Conservation (phyloP, 768 basidiomycete genomes). For the Xanthoconium stramineum region DNA sequence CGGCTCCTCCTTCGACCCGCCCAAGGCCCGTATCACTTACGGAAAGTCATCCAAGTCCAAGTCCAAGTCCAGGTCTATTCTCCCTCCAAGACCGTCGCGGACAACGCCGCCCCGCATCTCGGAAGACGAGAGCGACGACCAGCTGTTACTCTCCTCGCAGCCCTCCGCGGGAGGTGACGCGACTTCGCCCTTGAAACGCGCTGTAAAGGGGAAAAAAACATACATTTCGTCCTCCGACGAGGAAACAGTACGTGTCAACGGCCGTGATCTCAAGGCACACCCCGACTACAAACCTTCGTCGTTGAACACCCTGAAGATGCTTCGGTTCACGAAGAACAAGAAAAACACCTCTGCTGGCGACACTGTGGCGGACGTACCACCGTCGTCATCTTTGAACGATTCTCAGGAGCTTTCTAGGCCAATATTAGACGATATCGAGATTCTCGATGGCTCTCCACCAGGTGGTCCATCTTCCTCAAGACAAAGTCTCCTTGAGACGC, state of each 20-base stretch:
- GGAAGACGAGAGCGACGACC: conserved; percentile 28
- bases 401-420: conserved; percentile 25
- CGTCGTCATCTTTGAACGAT: conserved; percentile 22
- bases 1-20: conserved; percentile 16
- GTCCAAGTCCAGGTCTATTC: conserved; percentile 9
- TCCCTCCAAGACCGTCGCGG: background rate
- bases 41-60: conserved; percentile 9
- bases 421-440: conserved; percentile 17
- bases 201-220: conserved; percentile 4
- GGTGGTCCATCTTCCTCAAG: background rate
- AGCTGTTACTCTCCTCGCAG: conserved; percentile 28
- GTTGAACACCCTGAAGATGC: background rate
- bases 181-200: conserved; percentile 12
- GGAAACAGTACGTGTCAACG: conserved; percentile 16
- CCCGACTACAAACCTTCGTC: conserved; percentile 23
- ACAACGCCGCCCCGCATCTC: background rate
- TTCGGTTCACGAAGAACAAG: conserved; percentile 38
- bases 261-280: conserved; percentile 18
- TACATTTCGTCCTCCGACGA: background rate
- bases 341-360: conserved; percentile 3
- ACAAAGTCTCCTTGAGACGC: conserved; percentile 2
- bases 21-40: conserved; percentile 1
- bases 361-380: conserved; percentile 1
- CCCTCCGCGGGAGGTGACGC: conserved; percentile 10
- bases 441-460: background rate